Percentiles rank a stretch among this genome's conserved stretches.
phyloP scores from a whole-genome alignment of 163 green algal species.

The Dunaliella salina region DNA sequence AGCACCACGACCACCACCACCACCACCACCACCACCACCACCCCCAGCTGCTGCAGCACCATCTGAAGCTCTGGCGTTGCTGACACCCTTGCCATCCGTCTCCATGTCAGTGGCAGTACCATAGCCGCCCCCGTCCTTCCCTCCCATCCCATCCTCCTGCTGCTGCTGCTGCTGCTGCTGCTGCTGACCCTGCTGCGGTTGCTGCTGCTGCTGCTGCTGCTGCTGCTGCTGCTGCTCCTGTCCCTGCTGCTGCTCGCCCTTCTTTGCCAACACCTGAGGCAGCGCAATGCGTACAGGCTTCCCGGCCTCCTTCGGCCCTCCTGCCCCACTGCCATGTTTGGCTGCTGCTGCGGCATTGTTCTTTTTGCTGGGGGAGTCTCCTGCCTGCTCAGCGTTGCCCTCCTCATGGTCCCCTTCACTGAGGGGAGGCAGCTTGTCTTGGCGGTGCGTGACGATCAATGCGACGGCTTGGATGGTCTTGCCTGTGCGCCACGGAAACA shows the following conservation, averaged over 20 bases:
- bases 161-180: constrained; percentile 12
- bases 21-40: too few relatives aligned
- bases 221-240: too few relatives aligned
- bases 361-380: background rate
- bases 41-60: too few relatives aligned
- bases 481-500: constrained; percentile 10
- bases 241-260: background rate
- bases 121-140: background rate
- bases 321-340: background rate
- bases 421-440: constrained; percentile 34
- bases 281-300: background rate
- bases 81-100: background rate
- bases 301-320: too few relatives aligned
- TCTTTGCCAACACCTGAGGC: constrained; percentile 12
- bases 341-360: constrained; percentile 16
- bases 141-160: background rate
- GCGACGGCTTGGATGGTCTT: constrained; percentile 89
- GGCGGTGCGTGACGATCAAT: constrained; percentile 66
- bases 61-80: background rate
- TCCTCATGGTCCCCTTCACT: background rate
- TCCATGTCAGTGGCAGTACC: too few relatives aligned
- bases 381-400: background rate
- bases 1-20: too few relatives aligned
- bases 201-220: background rate
- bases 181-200: too few relatives aligned